Conservation (phyloP, 2,329 filamentous ascomycete species). For the Penicillium griseofulvum region DNA sequence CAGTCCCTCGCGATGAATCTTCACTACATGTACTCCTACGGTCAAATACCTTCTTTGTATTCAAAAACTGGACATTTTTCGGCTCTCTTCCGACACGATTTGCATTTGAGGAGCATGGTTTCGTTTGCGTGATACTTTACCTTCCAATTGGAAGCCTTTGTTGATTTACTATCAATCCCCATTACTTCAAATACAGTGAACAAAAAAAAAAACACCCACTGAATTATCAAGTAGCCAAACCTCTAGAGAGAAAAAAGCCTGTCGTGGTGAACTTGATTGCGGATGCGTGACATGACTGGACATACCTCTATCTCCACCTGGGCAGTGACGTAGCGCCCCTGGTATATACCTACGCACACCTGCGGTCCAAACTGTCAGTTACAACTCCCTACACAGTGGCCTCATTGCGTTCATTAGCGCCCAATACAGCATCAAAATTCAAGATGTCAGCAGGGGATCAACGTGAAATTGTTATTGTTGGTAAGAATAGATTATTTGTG, state of each 20-base stretch:
- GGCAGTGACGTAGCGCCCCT: slow-evolving; percentile 31
- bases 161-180: slow-evolving; percentile 8
- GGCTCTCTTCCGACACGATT: slow-evolving; percentile 16
- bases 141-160: slow-evolving; percentile 5
- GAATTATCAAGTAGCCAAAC: background rate
- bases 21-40: slow-evolving; percentile 1
- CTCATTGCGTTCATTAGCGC: slow-evolving; percentile 16
- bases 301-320: background rate
- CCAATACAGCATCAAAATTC: slow-evolving; percentile 17
- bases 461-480: slow-evolving; percentile 43
- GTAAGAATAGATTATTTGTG: slow-evolving; percentile 25
- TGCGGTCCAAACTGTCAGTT: background rate
- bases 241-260: background rate
- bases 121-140: slow-evolving; percentile 10
- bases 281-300: slow-evolving; percentile 28
- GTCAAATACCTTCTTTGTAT: slow-evolving; percentile 10
- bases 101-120: slow-evolving; percentile 35
- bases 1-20: slow-evolving; percentile 43
- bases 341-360: slow-evolving; percentile 1
- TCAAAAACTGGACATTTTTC: slow-evolving; percentile 3
- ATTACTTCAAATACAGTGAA: slow-evolving; percentile 1
- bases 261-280: background rate
- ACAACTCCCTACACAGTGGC: slow-evolving; percentile 23
- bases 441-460: slow-evolving; percentile 34
- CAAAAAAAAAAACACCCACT: background rate